Conservation (phyloP, 495 filamentous ascomycete species). For the Pseudomonodictys pantanalensis region DNA sequence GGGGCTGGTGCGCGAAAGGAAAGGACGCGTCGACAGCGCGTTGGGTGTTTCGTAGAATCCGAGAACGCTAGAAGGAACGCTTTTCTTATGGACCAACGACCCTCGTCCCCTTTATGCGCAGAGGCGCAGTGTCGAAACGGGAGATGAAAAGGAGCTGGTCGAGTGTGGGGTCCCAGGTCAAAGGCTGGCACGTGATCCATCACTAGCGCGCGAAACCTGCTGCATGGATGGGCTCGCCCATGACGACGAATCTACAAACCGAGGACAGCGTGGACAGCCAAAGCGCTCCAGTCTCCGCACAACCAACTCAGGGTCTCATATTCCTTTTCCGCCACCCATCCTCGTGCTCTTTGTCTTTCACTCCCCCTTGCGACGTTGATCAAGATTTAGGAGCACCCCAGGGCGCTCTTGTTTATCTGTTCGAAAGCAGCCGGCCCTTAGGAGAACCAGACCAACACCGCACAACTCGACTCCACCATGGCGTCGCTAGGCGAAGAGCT, state of each 20-base stretch:
- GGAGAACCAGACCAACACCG: constrained; percentile 3
- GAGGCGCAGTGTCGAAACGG: background rate
- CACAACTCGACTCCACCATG: constrained; percentile 44
- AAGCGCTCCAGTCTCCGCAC: no score
- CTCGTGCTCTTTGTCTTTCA: background rate
- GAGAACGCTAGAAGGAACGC: background rate
- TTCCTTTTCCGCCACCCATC: background rate
- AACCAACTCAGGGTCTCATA: no score
- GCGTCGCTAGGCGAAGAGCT: constrained; percentile 84
- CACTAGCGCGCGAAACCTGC: constrained; percentile 12
- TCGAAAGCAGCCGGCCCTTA: constrained; percentile 12
- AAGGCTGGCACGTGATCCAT: background rate
- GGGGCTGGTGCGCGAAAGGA: no score
- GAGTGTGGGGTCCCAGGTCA: background rate
- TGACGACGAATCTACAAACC: background rate
- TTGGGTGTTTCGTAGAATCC: no score
- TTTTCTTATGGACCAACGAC: background rate
- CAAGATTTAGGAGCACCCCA: no score
- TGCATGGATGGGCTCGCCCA: background rate
- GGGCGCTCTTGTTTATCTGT: constrained; percentile 22
- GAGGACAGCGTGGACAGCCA: background rate
- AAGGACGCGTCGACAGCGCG: no score
- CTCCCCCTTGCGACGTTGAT: background rate
- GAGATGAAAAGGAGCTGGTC: constrained; percentile 1
- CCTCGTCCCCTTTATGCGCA: constrained; percentile 17